These are phyloP conservation scores for Colletotrichum tofieldiae DNA, from an alignment of 2,329 filamentous ascomycete species.

Conservation along the genomic window DNA sequence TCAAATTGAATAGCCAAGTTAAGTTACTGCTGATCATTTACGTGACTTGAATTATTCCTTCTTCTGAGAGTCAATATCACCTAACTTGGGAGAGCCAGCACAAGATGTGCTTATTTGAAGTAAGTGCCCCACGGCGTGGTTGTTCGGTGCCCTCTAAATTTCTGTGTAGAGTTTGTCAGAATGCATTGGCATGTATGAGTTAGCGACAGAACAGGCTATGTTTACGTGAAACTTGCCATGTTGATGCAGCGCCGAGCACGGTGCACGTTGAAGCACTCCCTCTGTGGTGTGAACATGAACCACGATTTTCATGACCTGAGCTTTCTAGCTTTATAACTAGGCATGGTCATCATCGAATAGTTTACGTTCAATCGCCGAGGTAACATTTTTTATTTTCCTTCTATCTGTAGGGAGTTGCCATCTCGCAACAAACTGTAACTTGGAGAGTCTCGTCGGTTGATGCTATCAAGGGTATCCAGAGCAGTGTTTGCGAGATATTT, in stretches of 20 bases:
- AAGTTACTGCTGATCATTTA: too few relatives aligned
- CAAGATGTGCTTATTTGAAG: neutral
- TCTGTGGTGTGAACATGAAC: neutral
- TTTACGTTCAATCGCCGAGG: rapidly evolving
- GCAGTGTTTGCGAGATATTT: neutral
- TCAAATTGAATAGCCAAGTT: too few relatives aligned
- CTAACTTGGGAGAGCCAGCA: neutral
- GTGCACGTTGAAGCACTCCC: neutral
- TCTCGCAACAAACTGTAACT: too few relatives aligned
- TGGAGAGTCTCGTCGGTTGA: neutral
- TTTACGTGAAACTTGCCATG: neutral
- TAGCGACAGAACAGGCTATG: neutral
- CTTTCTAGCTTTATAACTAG: neutral
- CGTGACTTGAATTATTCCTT: too few relatives aligned
- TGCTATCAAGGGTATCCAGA: conserved; percentile 23
- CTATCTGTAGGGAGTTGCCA: too few relatives aligned
- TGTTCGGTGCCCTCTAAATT: neutral
- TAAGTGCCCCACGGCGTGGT: neutral
- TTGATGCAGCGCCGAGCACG: neutral
- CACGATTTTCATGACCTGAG: neutral
- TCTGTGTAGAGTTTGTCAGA: neutral
- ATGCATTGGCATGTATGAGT: too few relatives aligned
- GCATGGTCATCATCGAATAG: neutral
- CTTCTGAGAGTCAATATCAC: neutral
- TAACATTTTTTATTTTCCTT: neutral